A percentile compares a stretch with the other conserved stretches of the same genome.
phyloP scores from a whole-genome alignment of 2,329 filamentous ascomycete species.

The Aureobasidium pullulans region DNA sequence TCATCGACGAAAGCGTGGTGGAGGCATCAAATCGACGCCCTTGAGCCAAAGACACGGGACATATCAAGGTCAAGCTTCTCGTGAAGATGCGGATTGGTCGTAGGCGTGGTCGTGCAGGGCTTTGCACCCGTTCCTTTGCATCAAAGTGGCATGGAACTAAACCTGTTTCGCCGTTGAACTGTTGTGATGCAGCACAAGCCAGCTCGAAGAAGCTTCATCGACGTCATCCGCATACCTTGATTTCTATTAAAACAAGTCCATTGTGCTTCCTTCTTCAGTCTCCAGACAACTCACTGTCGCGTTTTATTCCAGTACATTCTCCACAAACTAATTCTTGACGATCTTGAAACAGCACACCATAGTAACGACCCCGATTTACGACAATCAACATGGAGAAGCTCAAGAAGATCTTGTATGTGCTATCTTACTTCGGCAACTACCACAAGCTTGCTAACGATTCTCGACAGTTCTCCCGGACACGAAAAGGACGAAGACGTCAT shows the following conservation, averaged over 20 bases:
- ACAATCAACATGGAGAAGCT: slow-evolving; percentile 33
- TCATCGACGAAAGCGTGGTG: not conserved
- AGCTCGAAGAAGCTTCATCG: not conserved
- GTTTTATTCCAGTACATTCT: not conserved
- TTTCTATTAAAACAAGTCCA: not conserved
- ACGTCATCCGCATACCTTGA: slow-evolving; percentile 1
- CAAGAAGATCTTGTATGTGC: slow-evolving; percentile 36
- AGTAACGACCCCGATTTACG: not conserved
- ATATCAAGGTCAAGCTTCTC: not conserved
- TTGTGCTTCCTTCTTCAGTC: not conserved
- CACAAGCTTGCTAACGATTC: not conserved
- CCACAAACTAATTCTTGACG: not conserved
- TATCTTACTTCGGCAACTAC: too few relatives aligned
- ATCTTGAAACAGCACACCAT: not conserved
- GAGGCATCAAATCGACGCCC: not conserved
- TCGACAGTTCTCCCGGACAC: slow-evolving; percentile 23
- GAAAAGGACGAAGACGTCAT: slow-evolving; percentile 31
- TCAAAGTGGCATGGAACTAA: not conserved
- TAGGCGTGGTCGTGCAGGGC: not conserved
- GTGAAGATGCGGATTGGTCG: not conserved
- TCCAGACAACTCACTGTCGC: not conserved
- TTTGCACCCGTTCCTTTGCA: not conserved
- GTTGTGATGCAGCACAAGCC: not conserved
- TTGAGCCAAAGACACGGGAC: slow-evolving; percentile 1
- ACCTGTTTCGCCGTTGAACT: not conserved